Evolutionary conservation across 2,329 filamentous ascomycete species (phyloP).

Genomic region (Aurifilum marmelostoma): DNA sequence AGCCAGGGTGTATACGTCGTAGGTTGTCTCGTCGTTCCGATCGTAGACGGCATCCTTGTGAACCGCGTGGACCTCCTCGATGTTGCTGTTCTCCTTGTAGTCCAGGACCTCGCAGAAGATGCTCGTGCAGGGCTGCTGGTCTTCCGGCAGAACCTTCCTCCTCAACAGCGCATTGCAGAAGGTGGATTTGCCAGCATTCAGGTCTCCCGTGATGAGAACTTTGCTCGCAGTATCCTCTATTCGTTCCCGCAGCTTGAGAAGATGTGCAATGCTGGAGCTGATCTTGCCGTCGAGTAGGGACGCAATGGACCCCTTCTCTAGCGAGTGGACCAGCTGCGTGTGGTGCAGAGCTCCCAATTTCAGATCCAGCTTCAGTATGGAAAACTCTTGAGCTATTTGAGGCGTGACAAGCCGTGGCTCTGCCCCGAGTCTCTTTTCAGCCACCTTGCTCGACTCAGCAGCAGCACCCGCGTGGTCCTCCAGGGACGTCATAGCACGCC

Average conservation of each 20-base stretch:
- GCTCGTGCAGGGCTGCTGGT: constrained; percentile 96
- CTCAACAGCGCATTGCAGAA: constrained; percentile 97
- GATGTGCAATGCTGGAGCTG: constrained; percentile 87
- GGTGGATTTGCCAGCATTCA: constrained; percentile 97
- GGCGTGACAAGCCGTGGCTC: constrained; percentile 88
- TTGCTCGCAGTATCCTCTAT: constrained; percentile 98
- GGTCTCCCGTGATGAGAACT: constrained; percentile 90
- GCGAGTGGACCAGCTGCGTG: constrained; percentile 87
- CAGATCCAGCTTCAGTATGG: constrained; percentile 89
- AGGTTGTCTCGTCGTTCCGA: constrained; percentile 90
- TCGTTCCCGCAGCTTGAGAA: constrained; percentile 82
- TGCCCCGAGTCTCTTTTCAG: constrained; percentile 60
- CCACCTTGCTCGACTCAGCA: constrained; percentile 75
- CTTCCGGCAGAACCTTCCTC: constrained; percentile 90
- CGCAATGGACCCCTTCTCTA: constrained; percentile 90
- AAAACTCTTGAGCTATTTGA: constrained; percentile 94
- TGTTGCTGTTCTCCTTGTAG: constrained; percentile 82
- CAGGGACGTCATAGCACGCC: constrained; percentile 73
- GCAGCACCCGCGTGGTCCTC: constrained; percentile 57
- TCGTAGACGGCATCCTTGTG: constrained; percentile 81
- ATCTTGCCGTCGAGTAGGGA: constrained; percentile 93
- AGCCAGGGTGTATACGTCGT: constrained; percentile 78
- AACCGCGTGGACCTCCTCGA: constrained; percentile 96
- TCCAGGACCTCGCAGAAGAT: constrained; percentile 98
- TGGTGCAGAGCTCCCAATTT: constrained; percentile 88